Conservation (phyloP, 1,284 basidiomycete species). For the Vanrija humicola region DNA sequence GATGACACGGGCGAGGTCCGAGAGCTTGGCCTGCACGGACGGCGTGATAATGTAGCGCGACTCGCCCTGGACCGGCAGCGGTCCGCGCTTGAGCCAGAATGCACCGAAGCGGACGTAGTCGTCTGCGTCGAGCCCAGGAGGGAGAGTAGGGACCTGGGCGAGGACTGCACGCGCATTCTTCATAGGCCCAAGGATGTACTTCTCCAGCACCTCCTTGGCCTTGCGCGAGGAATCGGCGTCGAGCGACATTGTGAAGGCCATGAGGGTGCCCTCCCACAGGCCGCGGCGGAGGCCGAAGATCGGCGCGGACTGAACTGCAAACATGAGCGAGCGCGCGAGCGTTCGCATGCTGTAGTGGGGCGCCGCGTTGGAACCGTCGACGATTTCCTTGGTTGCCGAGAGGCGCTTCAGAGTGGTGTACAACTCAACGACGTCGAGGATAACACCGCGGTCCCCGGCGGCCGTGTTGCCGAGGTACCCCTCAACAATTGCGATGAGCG, state of each 20-base stretch:
- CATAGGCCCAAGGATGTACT: conserved; percentile 75
- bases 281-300: conserved; percentile 78
- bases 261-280: conserved; percentile 92
- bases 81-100: conserved; percentile 83
- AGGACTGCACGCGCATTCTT: conserved; percentile 76
- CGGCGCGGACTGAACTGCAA: conserved; percentile 76
- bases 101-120: conserved; percentile 80
- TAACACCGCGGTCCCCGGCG: conserved; percentile 78
- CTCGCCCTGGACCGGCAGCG: conserved; percentile 56
- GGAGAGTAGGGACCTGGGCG: conserved; percentile 62
- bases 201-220: conserved; percentile 69
- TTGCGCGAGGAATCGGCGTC: conserved; percentile 67
- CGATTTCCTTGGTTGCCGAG: conserved; percentile 73
- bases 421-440: conserved; percentile 89
- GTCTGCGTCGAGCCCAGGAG: conserved; percentile 54
- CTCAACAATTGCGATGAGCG: conserved; percentile 77
- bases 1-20: conserved; percentile 87
- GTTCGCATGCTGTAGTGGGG: conserved; percentile 99
- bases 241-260: conserved; percentile 96
- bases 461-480: conserved; percentile 86
- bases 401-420: conserved; percentile 80
- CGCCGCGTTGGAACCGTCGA: conserved; percentile 90
- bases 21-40: conserved; percentile 91
- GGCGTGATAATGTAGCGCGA: conserved; percentile 87
- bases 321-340: conserved; percentile 83